Evolutionary conservation across 2,329 filamentous ascomycete genomes (phyloP).

Genomic region (Trichoderma semiorbis): DNA sequence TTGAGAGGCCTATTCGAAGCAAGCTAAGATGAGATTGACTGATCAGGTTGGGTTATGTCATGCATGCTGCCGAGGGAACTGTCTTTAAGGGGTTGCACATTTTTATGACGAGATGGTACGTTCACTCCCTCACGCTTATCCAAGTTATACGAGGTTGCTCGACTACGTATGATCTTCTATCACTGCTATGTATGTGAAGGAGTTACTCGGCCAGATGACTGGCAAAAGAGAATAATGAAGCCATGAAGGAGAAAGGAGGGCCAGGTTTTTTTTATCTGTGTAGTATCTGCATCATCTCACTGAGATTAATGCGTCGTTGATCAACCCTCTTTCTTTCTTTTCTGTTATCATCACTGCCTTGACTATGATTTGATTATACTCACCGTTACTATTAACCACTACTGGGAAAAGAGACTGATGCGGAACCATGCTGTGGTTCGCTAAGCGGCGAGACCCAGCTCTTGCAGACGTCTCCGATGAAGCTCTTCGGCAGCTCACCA

Average conservation of each 20-base stretch:
- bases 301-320: background rate
- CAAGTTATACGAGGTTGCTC: background rate
- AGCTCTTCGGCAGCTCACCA: constrained; percentile 33
- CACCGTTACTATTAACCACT: background rate
- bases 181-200: background rate
- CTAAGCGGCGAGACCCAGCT: constrained; percentile 18
- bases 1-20: background rate
- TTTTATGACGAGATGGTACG: background rate
- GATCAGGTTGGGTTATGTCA: background rate
- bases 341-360: background rate
- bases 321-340: background rate
- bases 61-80: background rate
- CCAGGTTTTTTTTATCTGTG: too few species aligned
- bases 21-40: background rate
- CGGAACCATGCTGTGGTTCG: constrained; percentile 21
- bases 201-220: background rate
- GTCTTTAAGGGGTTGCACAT: background rate
- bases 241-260: background rate
- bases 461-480: constrained; percentile 23
- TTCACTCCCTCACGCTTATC: background rate
- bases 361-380: background rate
- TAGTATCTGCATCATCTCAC: background rate
- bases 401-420: background rate
- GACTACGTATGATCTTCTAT: background rate
- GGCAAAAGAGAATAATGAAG: background rate